Conservation (phyloP, 768 basidiomycete species). For the Strobilomyces confusus region DNA sequence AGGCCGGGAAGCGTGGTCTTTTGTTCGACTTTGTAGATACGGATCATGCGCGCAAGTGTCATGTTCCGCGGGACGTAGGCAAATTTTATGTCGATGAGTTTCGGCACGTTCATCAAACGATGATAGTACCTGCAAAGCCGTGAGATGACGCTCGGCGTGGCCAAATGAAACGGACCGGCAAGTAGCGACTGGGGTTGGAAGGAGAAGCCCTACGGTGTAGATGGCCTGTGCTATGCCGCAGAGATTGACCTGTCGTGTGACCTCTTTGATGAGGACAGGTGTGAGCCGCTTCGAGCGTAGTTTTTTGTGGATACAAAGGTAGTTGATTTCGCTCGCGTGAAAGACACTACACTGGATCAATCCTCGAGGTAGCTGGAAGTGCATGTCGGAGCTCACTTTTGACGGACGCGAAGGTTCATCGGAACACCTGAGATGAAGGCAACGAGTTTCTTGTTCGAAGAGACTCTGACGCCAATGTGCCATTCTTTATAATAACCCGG, state of each 20-base stretch:
- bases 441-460: constrained; percentile 87
- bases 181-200: constrained; percentile 90
- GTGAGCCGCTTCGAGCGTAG: constrained; percentile 91
- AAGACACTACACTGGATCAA: constrained; percentile 49
- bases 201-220: constrained; percentile 89
- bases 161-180: constrained; percentile 54
- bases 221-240: constrained; percentile 94
- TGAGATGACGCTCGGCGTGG: constrained; percentile 5
- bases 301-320: constrained; percentile 97
- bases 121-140: constrained; percentile 70
- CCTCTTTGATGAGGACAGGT: constrained; percentile 95
- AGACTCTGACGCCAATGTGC: constrained; percentile 93
- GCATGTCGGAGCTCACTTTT: constrained; percentile 52
- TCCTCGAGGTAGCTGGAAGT: background rate
- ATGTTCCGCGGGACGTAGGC: constrained; percentile 80
- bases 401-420: constrained; percentile 76
- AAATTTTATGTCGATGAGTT: constrained; percentile 88
- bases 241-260: constrained; percentile 88
- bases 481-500: constrained; percentile 92
- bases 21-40: constrained; percentile 62
- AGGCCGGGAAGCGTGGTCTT: constrained; percentile 56
- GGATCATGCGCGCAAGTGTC: constrained; percentile 90
- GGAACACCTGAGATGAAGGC: constrained; percentile 96
- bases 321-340: constrained; percentile 88
- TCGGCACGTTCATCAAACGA: constrained; percentile 85